These are phyloP conservation scores for Ramaria rubella DNA, from an alignment of 768 basidiomycete species.

Conservation along the genomic window DNA sequence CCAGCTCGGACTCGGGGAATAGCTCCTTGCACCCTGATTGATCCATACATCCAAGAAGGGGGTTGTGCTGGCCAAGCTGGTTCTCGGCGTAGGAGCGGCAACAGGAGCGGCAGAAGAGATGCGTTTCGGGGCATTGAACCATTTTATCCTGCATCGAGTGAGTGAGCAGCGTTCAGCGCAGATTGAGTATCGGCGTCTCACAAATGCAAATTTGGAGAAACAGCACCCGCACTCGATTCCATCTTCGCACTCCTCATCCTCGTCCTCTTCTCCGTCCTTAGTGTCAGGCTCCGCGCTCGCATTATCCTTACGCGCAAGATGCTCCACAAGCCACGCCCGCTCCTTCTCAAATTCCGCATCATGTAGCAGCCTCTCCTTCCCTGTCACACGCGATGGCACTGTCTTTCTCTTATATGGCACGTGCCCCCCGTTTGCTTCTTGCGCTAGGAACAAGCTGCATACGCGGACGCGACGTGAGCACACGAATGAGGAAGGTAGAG, in stretches of 20 bases:
- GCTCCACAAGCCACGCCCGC: constrained; percentile 40
- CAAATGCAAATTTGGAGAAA: constrained; percentile 65
- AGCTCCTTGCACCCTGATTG: constrained; percentile 60
- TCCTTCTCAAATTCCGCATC: constrained; percentile 43
- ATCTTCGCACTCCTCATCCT: constrained; percentile 41
- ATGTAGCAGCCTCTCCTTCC: constrained; percentile 26
- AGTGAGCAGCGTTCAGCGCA: background rate
- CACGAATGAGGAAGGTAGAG: background rate
- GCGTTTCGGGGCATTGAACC: constrained; percentile 84
- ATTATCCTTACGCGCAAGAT: constrained; percentile 22
- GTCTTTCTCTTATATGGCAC: constrained; percentile 35
- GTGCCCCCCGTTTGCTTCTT: constrained; percentile 24
- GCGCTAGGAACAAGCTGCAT: constrained; percentile 29
- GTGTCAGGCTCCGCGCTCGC: constrained; percentile 25
- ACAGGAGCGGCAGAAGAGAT: constrained; percentile 78
- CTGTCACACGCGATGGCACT: constrained; percentile 23
- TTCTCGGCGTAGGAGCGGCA: constrained; percentile 61
- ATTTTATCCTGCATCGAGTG: constrained; percentile 54
- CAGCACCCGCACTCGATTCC: constrained; percentile 89
- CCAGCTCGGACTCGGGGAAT: constrained; percentile 65
- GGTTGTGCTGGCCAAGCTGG: constrained; percentile 56
- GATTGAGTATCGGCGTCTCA: constrained; percentile 29
- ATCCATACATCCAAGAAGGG: constrained; percentile 75
- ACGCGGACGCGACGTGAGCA: background rate
- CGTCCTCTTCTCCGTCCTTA: constrained; percentile 33